Conservation (phyloP, 2,329 filamentous ascomycete species). For the Macrophomina pseudophaseolina region DNA sequence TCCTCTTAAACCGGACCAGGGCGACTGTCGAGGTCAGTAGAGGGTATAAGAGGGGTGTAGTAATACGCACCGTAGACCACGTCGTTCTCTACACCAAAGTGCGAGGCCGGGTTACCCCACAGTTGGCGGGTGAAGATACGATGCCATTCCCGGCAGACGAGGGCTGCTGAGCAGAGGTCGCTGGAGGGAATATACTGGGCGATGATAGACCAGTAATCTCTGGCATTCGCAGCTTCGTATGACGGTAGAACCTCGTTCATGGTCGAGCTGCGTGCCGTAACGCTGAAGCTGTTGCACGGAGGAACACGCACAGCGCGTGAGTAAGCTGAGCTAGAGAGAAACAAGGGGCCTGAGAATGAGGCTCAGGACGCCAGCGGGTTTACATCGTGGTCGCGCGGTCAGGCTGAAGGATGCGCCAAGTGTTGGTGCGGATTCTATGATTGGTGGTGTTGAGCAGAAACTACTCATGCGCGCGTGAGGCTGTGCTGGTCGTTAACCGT, state of each 20-base stretch:
- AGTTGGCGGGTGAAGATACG: constrained; percentile 62
- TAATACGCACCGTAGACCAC: constrained; percentile 57
- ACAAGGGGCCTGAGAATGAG: not conserved
- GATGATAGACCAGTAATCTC: constrained; percentile 61
- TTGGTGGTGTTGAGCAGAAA: not conserved
- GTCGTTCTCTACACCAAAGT: constrained; percentile 66
- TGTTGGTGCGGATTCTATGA: not conserved
- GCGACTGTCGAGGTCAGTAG: constrained; percentile 50
- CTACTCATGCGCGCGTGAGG: not conserved
- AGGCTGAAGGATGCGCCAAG: not conserved
- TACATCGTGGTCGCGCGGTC: not conserved
- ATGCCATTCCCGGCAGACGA: constrained; percentile 65
- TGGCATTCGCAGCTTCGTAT: constrained; percentile 62
- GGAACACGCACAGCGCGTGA: not conserved
- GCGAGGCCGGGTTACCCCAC: constrained; percentile 67
- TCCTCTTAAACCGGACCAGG: constrained; percentile 63
- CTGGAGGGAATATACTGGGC: constrained; percentile 62
- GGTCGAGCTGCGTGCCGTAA: not conserved
- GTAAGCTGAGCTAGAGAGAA: not conserved
- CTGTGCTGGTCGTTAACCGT: not conserved
- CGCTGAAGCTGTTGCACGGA: not conserved
- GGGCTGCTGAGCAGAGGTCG: constrained; percentile 60
- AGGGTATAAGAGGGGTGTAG: no score
- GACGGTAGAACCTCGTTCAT: constrained; percentile 66
- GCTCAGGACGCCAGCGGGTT: not conserved